Conservation (phyloP, 2,329 filamentous ascomycete genomes). For the Phialophora expanda region DNA sequence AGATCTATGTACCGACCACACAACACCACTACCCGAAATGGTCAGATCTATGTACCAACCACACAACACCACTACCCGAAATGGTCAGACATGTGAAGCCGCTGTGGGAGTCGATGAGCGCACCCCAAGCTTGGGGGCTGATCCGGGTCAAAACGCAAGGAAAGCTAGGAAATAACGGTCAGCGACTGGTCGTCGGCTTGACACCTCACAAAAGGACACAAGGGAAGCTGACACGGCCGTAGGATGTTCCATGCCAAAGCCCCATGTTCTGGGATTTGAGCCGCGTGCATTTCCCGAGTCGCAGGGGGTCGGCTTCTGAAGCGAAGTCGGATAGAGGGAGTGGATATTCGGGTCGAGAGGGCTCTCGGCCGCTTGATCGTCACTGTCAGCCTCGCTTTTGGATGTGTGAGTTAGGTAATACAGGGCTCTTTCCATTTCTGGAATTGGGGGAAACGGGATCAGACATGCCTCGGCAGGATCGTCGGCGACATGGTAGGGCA, state of each 20-base stretch:
- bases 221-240: neutral
- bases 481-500: neutral
- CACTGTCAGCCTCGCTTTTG: neutral
- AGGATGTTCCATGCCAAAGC: neutral
- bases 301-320: slow-evolving; percentile 4
- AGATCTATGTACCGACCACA: slow-evolving; percentile 3
- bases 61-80: neutral
- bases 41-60: slow-evolving; percentile 1
- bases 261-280: neutral
- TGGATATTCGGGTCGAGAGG: slow-evolving; percentile 9
- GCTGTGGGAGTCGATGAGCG: neutral
- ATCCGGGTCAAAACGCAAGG: neutral
- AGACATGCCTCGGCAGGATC: slow-evolving; percentile 12
- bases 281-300: slow-evolving; percentile 14
- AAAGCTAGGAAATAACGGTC: slow-evolving; percentile 4
- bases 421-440: slow-evolving; percentile 1
- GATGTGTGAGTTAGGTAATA: neutral
- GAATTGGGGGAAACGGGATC: neutral
- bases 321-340: neutral
- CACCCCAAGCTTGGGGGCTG: slow-evolving; percentile 1
- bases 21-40: neutral
- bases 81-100: neutral
- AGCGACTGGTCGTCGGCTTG: slow-evolving; percentile 1
- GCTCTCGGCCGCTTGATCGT: slow-evolving; percentile 4
- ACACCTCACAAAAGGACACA: neutral